Percentiles rank a stretch among this genome's conserved stretches.
phyloP scores from a whole-genome alignment of 352 stramenopile species.

The Globisporangium cederbergense region DNA sequence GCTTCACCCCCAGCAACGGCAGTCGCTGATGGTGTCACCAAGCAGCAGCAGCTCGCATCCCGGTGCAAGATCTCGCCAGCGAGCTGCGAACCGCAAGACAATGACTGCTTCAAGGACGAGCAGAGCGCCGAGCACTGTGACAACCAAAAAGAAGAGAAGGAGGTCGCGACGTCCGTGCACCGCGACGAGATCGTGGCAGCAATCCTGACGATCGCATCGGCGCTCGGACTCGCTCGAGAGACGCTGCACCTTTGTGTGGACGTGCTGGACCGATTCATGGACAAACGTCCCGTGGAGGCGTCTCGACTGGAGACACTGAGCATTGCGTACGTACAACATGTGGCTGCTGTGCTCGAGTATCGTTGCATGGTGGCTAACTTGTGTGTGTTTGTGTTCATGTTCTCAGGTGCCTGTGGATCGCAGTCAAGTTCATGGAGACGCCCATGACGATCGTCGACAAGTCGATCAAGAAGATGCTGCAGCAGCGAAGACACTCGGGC shows the following conservation, averaged over 20 bases:
- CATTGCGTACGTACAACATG: constrained; percentile 40
- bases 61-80: constrained; percentile 5
- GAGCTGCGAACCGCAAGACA: not conserved
- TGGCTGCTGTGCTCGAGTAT: not conserved
- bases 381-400: not conserved
- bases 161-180: constrained; percentile 32
- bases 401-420: constrained; percentile 61
- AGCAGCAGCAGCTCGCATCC: not conserved
- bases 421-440: constrained; percentile 71
- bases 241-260: constrained; percentile 59
- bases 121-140: not conserved
- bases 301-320: constrained; percentile 47
- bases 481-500: constrained; percentile 50
- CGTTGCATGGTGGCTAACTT: not conserved
- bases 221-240: constrained; percentile 50
- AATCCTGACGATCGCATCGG: constrained; percentile 62
- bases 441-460: constrained; percentile 52
- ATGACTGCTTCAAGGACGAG: not conserved
- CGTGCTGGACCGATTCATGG: constrained; percentile 52
- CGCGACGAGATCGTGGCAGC: constrained; percentile 64
- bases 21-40: not conserved
- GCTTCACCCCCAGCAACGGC: not conserved
- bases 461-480: constrained; percentile 58
- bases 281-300: constrained; percentile 17
- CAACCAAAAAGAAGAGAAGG: constrained; percentile 11